Evolutionary conservation across 345 rosid genomes (phyloP), one percentile per base, ranked within the genome.

Genomic region (Moringa oleifera): DNA sequence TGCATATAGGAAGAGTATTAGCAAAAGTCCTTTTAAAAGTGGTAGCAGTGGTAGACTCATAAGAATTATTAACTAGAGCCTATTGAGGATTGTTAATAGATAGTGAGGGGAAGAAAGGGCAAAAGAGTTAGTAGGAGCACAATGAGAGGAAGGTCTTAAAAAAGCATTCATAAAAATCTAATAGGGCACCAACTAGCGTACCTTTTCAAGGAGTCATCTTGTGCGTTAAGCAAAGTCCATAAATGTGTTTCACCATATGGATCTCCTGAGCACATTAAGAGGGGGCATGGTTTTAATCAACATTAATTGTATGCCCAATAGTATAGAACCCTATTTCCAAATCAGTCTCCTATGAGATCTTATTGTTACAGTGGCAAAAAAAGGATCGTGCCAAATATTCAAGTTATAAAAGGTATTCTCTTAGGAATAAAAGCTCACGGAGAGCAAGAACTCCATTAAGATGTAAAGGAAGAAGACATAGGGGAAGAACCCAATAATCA

Each of bases 211-310:
- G 68, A 86, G 90, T 69, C 83, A 76, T 66, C 76, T 84, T 62
- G 50, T 66, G 17, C 81, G 84, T 8, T 71, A 81, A 71, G 79
- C 57, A 23, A 80, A 89, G 70, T 77, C 69, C 86, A 97, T 20
- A 88, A 89, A 76, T 90, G 98, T 36, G 79, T 66, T 68, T 86
- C 97, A 10, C 97, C 95, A 6, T 83, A 74, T 74, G 87, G 81
- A 36, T 89, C 88, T 15, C 88, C 87, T 4, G 86, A 82, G 77
- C 95, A 93, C 41, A 81, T 90, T 47, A 83, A 87, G 73, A 88
- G 99, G 70, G 99, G 99, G 4, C 80, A 97, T 28, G 99, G 99
- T 53, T 87, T 94, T 67, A 91, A 96, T 70, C 82, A 88, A 66
- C 81, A 88, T 33, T 94, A 81, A 62, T 87, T 97, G 21, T 90